These are phyloP conservation scores for Penicillium daleae DNA, from an alignment of 495 filamentous ascomycete genomes.

Conservation along the genomic window DNA sequence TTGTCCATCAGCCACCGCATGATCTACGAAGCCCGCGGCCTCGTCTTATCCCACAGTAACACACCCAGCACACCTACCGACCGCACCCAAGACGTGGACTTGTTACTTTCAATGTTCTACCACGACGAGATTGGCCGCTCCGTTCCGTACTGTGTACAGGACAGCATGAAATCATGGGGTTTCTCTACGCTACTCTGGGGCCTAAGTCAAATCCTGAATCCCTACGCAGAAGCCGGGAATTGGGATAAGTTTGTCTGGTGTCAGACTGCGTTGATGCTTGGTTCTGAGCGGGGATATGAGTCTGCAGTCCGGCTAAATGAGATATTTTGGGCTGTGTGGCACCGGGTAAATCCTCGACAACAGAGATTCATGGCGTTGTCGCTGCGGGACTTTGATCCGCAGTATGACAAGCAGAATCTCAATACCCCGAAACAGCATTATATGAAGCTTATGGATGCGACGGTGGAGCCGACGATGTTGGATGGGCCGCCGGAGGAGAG, in stretches of 20 bases:
- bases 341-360: neutral
- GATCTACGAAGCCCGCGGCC: constrained; percentile 7
- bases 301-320: neutral
- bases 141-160: constrained; percentile 8
- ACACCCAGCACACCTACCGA: neutral
- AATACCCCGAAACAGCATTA: neutral
- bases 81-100: neutral
- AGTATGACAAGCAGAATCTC: neutral
- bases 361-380: neutral
- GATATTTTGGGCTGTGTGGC: constrained; percentile 3
- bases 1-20: constrained; percentile 8
- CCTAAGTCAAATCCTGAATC: neutral
- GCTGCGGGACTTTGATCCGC: neutral
- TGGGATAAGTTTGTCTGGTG: constrained; percentile 11
- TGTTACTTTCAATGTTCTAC: constrained; percentile 5
- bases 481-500: neutral
- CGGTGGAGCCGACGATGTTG: neutral
- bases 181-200: neutral
- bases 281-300: neutral
- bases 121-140: constrained; percentile 10
- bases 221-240: constrained; percentile 1
- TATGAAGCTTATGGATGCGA: neutral
- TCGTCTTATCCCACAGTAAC: neutral
- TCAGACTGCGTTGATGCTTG: constrained; percentile 8
- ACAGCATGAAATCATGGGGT: constrained; percentile 4